These are phyloP conservation scores for Lonicera japonica DNA, from an alignment of 129 eudicot genomes.

Conservation along the genomic window DNA sequence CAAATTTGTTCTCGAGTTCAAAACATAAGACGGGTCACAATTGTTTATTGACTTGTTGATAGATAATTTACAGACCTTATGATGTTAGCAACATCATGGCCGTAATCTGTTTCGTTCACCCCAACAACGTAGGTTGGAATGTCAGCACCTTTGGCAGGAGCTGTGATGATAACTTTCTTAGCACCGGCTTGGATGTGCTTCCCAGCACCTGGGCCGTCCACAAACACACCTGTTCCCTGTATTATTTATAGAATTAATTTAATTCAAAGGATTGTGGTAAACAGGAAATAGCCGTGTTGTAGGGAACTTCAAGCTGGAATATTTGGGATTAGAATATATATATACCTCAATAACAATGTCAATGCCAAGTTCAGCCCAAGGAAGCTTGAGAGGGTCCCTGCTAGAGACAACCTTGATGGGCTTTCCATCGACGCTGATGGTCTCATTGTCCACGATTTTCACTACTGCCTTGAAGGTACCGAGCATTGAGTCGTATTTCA, in stretches of 20 bases:
- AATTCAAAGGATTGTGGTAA: background rate
- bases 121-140: slow-evolving; percentile 97
- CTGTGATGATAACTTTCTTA: slow-evolving; percentile 91
- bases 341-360: slow-evolving; percentile 92
- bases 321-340: background rate
- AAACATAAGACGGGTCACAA: background rate
- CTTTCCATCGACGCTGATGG: slow-evolving; percentile 91
- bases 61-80: slow-evolving; percentile 36
- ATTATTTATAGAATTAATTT: background rate
- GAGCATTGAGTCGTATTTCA: slow-evolving; percentile 92
- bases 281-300: background rate
- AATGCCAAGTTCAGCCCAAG: slow-evolving; percentile 91
- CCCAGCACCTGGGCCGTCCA: slow-evolving; percentile 98
- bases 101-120: slow-evolving; percentile 70
- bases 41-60: background rate
- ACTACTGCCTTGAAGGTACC: slow-evolving; percentile 96
- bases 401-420: slow-evolving; percentile 75
- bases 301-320: too few relatives aligned
- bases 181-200: slow-evolving; percentile 99
- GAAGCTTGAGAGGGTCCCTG: slow-evolving; percentile 94
- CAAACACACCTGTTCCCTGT: slow-evolving; percentile 96
- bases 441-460: slow-evolving; percentile 64
- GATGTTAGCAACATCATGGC: slow-evolving; percentile 63
- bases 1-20: background rate
- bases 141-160: slow-evolving; percentile 96